These are phyloP conservation scores for Candida odintsovae DNA, from an alignment of 805 yeast genomes.

Conservation along the genomic window DNA sequence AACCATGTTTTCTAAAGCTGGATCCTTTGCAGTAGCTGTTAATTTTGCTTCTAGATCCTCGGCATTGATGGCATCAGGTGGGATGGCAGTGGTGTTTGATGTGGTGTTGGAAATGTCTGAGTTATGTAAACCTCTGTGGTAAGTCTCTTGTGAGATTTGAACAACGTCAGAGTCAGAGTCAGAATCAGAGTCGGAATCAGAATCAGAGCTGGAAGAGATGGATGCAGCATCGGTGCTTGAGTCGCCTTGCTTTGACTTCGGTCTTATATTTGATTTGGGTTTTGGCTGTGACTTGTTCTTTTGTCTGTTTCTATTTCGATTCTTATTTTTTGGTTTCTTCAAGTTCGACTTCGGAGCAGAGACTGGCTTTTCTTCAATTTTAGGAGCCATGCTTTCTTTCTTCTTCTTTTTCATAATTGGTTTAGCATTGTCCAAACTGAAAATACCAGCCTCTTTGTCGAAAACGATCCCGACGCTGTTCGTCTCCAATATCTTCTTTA, in stretches of 20 bases:
- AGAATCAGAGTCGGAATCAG: neutral
- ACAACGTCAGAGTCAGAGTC: constrained; percentile 1
- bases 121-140: neutral
- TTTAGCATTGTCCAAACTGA: constrained; percentile 13
- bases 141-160: constrained; percentile 1
- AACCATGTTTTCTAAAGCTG: constrained; percentile 23
- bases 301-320: neutral
- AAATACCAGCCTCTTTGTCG: constrained; percentile 11
- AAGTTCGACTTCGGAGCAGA: neutral
- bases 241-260: neutral
- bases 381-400: neutral
- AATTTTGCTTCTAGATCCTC: constrained; percentile 11
- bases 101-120: neutral
- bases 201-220: neutral
- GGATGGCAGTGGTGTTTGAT: neutral
- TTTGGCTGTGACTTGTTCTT: neutral
- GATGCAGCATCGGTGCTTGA: neutral
- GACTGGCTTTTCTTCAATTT: neutral
- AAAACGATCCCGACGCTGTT: constrained; percentile 27
- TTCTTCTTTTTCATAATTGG: constrained; percentile 4
- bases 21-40: neutral
- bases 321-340: neutral
- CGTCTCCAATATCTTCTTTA: constrained; percentile 22
- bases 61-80: constrained; percentile 1
- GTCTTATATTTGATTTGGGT: neutral